Percentiles rank a stretch among this genome's conserved stretches.
Evolutionary conservation across 345 rosid species (phyloP).

Genomic region (Moringa oleifera): DNA sequence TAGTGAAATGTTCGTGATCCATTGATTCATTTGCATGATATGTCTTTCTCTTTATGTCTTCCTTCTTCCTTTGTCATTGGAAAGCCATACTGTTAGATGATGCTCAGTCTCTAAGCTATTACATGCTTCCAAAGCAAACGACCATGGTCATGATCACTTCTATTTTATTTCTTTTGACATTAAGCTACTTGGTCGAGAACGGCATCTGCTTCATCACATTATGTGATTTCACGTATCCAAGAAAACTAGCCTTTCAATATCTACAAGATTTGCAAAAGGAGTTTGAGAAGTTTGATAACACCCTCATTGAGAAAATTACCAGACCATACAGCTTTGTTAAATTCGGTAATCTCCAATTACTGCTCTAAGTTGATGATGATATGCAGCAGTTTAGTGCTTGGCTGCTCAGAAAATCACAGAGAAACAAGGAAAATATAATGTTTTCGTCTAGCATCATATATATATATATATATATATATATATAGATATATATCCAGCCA

Average conservation of each 20-base stretch:
- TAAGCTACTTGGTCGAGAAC: conserved; percentile 46
- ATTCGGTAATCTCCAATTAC: conserved; percentile 32
- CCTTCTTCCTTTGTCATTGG: too few species aligned
- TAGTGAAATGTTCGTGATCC: too few species aligned
- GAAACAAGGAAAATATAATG: too few species aligned
- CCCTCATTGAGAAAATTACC: conserved; percentile 27
- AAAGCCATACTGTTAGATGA: too few species aligned
- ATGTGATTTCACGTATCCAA: conserved; percentile 56
- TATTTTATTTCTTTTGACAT: conserved; percentile 2
- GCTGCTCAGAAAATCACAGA: neutral
- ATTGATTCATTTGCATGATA: too few species aligned
- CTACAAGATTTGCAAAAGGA: conserved; percentile 50
- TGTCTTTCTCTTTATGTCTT: too few species aligned
- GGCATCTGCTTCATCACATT: conserved; percentile 48
- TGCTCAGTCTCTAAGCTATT: too few species aligned
- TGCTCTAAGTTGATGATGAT: neutral
- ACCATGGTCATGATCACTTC: neutral
- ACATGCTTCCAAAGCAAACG: too few species aligned
- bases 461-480: too few species aligned
- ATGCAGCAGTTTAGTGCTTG: neutral
- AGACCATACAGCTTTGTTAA: conserved; percentile 48
- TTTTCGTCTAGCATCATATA: too few species aligned
- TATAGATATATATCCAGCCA: too few species aligned
- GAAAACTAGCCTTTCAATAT: conserved; percentile 59
- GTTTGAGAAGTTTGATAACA: conserved; percentile 33